phyloP scores from a whole-genome alignment of 208 protist genomes.

The Leptomonas pyrrhocoris region DNA sequence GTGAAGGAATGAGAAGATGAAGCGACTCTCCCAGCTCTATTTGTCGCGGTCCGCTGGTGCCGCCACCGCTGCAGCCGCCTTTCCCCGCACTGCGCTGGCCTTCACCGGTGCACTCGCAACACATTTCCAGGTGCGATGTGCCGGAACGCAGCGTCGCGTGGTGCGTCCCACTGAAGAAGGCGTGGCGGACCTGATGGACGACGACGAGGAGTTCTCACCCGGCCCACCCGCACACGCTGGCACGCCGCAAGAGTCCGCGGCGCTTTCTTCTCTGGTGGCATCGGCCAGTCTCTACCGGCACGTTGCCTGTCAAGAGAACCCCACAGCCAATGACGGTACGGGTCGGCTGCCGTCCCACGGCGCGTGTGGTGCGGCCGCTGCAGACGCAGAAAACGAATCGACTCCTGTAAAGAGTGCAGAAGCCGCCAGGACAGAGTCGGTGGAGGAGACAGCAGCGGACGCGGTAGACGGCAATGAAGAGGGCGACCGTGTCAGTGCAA shows the following conservation, averaged over 20 bases:
- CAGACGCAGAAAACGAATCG: neutral
- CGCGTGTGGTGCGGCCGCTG: too few relatives aligned
- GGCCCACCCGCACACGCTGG: neutral
- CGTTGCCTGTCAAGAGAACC: neutral
- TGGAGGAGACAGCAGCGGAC: neutral
- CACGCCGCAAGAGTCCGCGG: neutral
- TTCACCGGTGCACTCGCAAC: neutral
- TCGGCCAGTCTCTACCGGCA: conserved; percentile 14
- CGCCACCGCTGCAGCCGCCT: neutral
- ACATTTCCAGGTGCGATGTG: conserved; percentile 11
- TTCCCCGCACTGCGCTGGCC: neutral
- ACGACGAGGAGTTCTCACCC: conserved; percentile 10
- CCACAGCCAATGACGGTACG: neutral
- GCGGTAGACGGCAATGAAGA: neutral
- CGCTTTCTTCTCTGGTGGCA: conserved; percentile 15
- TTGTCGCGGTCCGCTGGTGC: neutral
- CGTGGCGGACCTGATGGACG: conserved; percentile 31
- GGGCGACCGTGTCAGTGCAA: neutral
- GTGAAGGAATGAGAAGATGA: neutral
- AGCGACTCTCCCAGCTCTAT: conserved; percentile 1
- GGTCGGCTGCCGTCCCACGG: too few relatives aligned
- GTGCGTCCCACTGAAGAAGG: conserved; percentile 27
- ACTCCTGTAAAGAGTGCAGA: neutral
- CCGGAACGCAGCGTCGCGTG: conserved; percentile 22
- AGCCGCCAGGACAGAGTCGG: neutral